Evolutionary conservation across 108 stramenopile species (phyloP).

Genomic region (Discostella stelligeroides): DNA sequence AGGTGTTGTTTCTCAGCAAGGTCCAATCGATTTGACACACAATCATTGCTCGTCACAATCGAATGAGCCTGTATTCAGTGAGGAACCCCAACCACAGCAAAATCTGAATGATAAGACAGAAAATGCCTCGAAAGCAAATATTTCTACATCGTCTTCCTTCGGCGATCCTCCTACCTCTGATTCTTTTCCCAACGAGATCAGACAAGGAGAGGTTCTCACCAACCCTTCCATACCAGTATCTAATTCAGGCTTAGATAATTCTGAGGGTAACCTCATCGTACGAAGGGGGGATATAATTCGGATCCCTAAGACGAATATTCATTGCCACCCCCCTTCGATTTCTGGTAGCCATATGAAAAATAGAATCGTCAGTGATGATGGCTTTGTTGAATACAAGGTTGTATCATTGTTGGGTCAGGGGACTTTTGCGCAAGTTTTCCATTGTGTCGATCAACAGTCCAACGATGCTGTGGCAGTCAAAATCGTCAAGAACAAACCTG

Average conservation of each 20-base stretch:
- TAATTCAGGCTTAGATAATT: slow-evolving; percentile 73
- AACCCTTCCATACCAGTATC: slow-evolving; percentile 64
- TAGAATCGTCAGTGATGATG: slow-evolving; percentile 4
- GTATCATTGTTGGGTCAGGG: slow-evolving; percentile 89
- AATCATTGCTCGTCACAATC: background rate
- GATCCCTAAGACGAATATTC: slow-evolving; percentile 52
- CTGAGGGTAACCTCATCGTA: slow-evolving; percentile 80
- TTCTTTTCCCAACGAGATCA: slow-evolving; percentile 5
- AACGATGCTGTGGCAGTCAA: slow-evolving; percentile 90
- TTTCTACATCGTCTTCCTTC: background rate
- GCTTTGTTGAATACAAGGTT: slow-evolving; percentile 55
- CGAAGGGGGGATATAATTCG: slow-evolving; percentile 63
- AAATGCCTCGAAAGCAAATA: background rate
- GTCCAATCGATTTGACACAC: background rate
- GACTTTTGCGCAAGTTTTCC: slow-evolving; percentile 97
- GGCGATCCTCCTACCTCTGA: background rate
- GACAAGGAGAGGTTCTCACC: slow-evolving; percentile 72
- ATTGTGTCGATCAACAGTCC: slow-evolving; percentile 71
- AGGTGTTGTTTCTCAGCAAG: slow-evolving; percentile 1
- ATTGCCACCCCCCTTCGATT: slow-evolving; percentile 38
- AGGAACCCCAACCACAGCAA: too few species aligned
- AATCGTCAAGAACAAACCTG: slow-evolving; percentile 95
- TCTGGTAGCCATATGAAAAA: background rate
- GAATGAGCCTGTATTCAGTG: background rate
- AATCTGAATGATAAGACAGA: background rate